Evolutionary conservation across 805 yeast genomes (phyloP).

Genomic region (Pichia sporocuriosa): DNA sequence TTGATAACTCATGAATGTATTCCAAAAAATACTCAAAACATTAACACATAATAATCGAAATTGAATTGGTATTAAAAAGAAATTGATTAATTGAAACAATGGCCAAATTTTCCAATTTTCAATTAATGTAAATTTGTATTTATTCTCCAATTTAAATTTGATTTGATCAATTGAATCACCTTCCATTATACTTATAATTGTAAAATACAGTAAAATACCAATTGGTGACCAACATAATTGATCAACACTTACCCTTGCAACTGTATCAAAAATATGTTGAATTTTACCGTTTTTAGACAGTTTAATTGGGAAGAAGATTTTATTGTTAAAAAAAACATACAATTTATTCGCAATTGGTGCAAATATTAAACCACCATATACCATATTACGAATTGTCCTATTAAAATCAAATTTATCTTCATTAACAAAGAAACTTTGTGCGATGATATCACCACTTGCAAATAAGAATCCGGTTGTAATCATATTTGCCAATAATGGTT

Average conservation of each 20-base stretch:
- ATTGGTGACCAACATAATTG: constrained; percentile 75
- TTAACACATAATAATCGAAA: constrained; percentile 65
- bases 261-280: constrained; percentile 28
- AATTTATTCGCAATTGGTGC: constrained; percentile 71
- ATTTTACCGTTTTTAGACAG: constrained; percentile 5
- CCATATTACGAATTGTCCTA: constrained; percentile 41
- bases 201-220: constrained; percentile 65
- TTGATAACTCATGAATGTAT: constrained; percentile 45
- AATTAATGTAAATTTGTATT: constrained; percentile 60
- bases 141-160: constrained; percentile 28
- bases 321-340: constrained; percentile 46
- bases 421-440: constrained; percentile 42
- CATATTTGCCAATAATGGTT: constrained; percentile 41
- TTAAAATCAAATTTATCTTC: neutral
- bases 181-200: constrained; percentile 55
- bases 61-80: constrained; percentile 66
- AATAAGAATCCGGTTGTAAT: constrained; percentile 50
- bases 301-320: constrained; percentile 33
- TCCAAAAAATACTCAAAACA: constrained; percentile 73
- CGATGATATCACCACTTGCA: constrained; percentile 70
- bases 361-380: constrained; percentile 69
- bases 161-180: constrained; percentile 14
- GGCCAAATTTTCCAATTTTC: constrained; percentile 93
- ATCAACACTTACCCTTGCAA: constrained; percentile 56
- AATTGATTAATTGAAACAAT: constrained; percentile 69